Conservation (phyloP, 306 rosid genomes). For the Trifolium subterraneum region DNA sequence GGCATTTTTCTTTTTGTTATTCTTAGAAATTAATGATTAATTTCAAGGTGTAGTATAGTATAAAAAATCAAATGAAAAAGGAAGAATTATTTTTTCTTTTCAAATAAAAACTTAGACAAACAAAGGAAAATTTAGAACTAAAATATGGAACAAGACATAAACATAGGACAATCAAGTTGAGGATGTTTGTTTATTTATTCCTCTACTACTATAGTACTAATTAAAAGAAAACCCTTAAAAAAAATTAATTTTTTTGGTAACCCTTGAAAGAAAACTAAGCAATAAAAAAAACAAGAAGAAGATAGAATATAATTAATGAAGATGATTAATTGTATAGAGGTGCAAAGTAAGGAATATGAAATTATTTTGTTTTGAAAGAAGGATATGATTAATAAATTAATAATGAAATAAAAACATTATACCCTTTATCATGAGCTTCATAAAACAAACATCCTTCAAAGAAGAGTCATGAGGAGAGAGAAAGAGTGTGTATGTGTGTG, state of each 20-base stretch:
- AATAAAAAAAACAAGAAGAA: slow-evolving; percentile 36
- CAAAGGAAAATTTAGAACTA: slow-evolving; percentile 34
- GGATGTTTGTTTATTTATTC: slow-evolving; percentile 21
- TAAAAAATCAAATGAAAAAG: background rate
- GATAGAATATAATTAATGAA: slow-evolving; percentile 34
- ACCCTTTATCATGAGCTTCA: slow-evolving; percentile 53
- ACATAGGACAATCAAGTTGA: slow-evolving; percentile 26
- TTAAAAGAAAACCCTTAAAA: slow-evolving; percentile 17
- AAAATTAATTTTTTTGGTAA: background rate
- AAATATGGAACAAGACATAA: background rate
- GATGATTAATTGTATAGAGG: slow-evolving; percentile 27
- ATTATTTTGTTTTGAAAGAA: background rate
- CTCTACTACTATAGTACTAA: background rate
- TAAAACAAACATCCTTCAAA: slow-evolving; percentile 57
- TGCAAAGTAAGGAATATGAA: slow-evolving; percentile 24
- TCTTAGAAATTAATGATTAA: slow-evolving; percentile 26
- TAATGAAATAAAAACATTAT: slow-evolving; percentile 40
- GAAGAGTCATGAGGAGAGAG: slow-evolving; percentile 26
- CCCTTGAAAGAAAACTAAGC: slow-evolving; percentile 15
- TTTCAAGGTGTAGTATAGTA: slow-evolving; percentile 17
- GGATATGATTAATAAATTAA: background rate
- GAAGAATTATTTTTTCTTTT: background rate
- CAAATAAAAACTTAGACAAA: slow-evolving; percentile 1
- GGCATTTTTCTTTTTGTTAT: slow-evolving; percentile 47
- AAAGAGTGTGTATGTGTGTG: slow-evolving; percentile 30